phyloP scores from a whole-genome alignment of 805 yeast genomes.

The Vanderwaltozyma tropicalis region DNA sequence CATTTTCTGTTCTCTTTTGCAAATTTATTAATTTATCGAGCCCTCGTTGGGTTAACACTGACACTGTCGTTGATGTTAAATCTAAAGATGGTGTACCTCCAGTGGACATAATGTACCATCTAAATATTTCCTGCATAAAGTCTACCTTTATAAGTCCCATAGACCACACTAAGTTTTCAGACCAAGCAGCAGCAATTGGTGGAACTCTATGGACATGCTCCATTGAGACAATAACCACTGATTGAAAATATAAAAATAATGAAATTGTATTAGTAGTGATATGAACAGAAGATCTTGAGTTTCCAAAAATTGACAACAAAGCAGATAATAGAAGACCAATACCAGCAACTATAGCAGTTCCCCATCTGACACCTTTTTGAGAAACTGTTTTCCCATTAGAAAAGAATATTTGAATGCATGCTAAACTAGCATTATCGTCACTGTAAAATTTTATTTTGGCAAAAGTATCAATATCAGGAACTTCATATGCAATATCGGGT shows the following conservation, averaged over 20 bases:
- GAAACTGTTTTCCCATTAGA: constrained; percentile 72
- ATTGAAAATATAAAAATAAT: constrained; percentile 77
- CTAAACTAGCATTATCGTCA: constrained; percentile 37
- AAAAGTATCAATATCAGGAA: constrained; percentile 79
- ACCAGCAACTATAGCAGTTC: constrained; percentile 84
- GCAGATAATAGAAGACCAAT: constrained; percentile 79
- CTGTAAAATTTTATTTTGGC: constrained; percentile 46
- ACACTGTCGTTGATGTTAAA: constrained; percentile 48
- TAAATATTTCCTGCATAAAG: constrained; percentile 77
- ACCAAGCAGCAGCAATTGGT: constrained; percentile 88
- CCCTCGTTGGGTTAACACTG: constrained; percentile 58
- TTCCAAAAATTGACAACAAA: constrained; percentile 71
- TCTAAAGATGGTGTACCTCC: constrained; percentile 77
- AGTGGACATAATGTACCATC: constrained; percentile 80
- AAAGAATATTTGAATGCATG: constrained; percentile 69
- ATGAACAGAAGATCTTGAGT: constrained; percentile 81
- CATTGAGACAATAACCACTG: constrained; percentile 77
- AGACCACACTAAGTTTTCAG: constrained; percentile 88
- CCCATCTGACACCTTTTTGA: constrained; percentile 83
- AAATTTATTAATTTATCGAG: constrained; percentile 1
- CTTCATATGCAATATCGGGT: constrained; percentile 78
- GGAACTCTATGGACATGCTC: constrained; percentile 78
- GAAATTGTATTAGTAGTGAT: constrained; percentile 80
- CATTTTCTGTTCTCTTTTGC: constrained; percentile 31
- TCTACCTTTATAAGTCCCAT: constrained; percentile 73